Evolutionary conservation across 768 basidiomycete genomes (phyloP).

Genomic region (Fomitopsis serialis): DNA sequence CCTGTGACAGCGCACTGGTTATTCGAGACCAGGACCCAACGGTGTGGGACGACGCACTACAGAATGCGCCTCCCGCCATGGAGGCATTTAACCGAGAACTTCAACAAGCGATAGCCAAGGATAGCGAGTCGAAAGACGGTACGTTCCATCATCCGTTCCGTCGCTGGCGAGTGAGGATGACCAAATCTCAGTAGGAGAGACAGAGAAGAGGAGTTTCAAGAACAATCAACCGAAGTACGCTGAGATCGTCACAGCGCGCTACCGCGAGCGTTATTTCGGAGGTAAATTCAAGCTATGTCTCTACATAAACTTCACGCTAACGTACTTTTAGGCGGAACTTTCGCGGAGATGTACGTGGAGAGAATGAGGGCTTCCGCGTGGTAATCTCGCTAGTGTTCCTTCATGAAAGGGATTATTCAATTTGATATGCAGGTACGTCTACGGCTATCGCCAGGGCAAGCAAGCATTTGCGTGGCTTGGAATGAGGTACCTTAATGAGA

Average conservation of each 20-base stretch:
- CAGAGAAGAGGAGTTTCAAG: neutral
- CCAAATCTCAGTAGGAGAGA: too few relatives aligned
- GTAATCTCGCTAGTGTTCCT: neutral
- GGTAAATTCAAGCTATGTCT: slow-evolving; percentile 4
- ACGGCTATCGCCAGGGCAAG: slow-evolving; percentile 10
- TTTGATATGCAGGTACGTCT: slow-evolving; percentile 8
- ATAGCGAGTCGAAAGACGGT: slow-evolving; percentile 2
- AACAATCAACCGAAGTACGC: neutral
- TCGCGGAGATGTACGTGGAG: slow-evolving; percentile 1
- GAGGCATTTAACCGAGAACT: slow-evolving; percentile 6
- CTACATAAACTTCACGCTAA: neutral
- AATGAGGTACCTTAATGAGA: slow-evolving; percentile 13
- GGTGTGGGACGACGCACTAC: slow-evolving; percentile 2
- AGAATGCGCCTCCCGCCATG: slow-evolving; percentile 7
- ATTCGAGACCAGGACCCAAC: slow-evolving; percentile 1
- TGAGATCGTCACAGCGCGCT: slow-evolving; percentile 1
- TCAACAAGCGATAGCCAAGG: slow-evolving; percentile 1
- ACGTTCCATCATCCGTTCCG: neutral
- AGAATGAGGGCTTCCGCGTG: slow-evolving; percentile 13
- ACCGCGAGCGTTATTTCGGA: slow-evolving; percentile 12
- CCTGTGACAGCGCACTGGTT: slow-evolving; percentile 5
- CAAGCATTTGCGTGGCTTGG: slow-evolving; percentile 15
- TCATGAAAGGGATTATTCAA: neutral
- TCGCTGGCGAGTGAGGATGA: too few relatives aligned
- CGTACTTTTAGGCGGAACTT: slow-evolving; percentile 1